phyloP scores from a whole-genome alignment of 176 grass and related monocot species.

The Oryza rufipogon region DNA sequence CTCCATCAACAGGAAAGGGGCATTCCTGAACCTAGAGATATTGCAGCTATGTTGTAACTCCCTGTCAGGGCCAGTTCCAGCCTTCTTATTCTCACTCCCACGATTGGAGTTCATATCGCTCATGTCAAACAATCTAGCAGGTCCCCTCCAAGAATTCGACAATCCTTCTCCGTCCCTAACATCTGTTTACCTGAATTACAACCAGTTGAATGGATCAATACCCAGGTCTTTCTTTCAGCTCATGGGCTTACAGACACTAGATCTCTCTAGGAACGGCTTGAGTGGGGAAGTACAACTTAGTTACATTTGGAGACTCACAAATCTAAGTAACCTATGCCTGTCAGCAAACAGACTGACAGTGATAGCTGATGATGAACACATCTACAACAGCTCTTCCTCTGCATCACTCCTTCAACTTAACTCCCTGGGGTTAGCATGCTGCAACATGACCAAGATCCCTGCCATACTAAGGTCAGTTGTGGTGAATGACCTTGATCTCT shows the following conservation, averaged over 20 bases:
- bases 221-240: conserved; percentile 31
- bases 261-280: conserved; percentile 35
- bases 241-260: conserved; percentile 14
- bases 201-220: conserved; percentile 26
- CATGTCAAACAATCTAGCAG: conserved; percentile 41
- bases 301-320: conserved; percentile 40
- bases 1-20: conserved; percentile 2
- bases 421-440: conserved; percentile 52
- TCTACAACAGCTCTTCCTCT: conserved; percentile 15
- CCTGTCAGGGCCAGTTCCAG: conserved; percentile 52
- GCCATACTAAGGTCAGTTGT: conserved; percentile 49
- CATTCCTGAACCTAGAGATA: conserved; percentile 38
- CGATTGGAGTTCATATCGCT: conserved; percentile 51
- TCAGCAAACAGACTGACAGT: conserved; percentile 49
- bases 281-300: conserved; percentile 47
- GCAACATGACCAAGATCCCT: conserved; percentile 69
- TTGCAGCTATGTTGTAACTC: conserved; percentile 58
- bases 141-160: conserved; percentile 22
- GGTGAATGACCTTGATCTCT: conserved; percentile 57
- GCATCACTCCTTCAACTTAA: conserved; percentile 46
- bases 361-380: conserved; percentile 34
- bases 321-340: conserved; percentile 55
- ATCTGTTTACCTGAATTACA: conserved; percentile 26
- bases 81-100: conserved; percentile 51
- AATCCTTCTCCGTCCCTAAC: conserved; percentile 16